Conservation (phyloP, 495 filamentous ascomycete genomes). For the Podospora appendiculata region DNA sequence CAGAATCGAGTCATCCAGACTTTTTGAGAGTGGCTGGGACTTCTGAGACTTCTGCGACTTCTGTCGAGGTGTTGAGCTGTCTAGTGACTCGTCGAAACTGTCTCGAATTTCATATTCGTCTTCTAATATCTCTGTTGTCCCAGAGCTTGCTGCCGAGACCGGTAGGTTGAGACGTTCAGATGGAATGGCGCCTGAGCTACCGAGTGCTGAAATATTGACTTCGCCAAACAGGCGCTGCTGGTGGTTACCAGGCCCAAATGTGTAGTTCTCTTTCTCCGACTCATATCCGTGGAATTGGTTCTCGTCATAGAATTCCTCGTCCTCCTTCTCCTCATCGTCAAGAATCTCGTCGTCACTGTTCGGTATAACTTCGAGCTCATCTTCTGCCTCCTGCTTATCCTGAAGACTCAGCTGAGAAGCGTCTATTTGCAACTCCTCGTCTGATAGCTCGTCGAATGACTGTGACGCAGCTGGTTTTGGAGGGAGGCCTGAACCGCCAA, state of each 20-base stretch:
- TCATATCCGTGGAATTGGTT: conserved; percentile 24
- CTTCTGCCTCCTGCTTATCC: conserved; percentile 21
- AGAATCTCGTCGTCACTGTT: conserved; percentile 22
- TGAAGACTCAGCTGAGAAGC: conserved; percentile 65
- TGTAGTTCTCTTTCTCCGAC: conserved; percentile 35
- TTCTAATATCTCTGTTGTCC: conserved; percentile 22
- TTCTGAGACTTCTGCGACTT: conserved; percentile 13
- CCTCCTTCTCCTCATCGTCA: conserved; percentile 41
- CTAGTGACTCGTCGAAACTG: conserved; percentile 29
- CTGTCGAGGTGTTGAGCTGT: conserved; percentile 27
- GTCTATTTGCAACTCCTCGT: conserved; percentile 41
- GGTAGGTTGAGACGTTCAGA: conserved; percentile 39
- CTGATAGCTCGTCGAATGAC: conserved; percentile 39
- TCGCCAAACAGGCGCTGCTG: conserved; percentile 69
- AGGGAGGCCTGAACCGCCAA: conserved; percentile 36
- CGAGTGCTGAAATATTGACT: conserved; percentile 61
- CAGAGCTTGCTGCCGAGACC: conserved; percentile 21
- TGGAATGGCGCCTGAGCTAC: conserved; percentile 45
- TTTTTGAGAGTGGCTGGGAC: neutral
- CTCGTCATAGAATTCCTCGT: conserved; percentile 33
- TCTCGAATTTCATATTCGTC: conserved; percentile 30
- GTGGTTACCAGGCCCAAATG: conserved; percentile 26
- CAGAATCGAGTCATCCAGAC: conserved; percentile 6
- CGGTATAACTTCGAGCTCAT: conserved; percentile 7
- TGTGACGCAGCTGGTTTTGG: conserved; percentile 14